Evolutionary conservation across 2,329 filamentous ascomycete species (phyloP).

Genomic region (Chrysoporthe deuterocubensis): DNA sequence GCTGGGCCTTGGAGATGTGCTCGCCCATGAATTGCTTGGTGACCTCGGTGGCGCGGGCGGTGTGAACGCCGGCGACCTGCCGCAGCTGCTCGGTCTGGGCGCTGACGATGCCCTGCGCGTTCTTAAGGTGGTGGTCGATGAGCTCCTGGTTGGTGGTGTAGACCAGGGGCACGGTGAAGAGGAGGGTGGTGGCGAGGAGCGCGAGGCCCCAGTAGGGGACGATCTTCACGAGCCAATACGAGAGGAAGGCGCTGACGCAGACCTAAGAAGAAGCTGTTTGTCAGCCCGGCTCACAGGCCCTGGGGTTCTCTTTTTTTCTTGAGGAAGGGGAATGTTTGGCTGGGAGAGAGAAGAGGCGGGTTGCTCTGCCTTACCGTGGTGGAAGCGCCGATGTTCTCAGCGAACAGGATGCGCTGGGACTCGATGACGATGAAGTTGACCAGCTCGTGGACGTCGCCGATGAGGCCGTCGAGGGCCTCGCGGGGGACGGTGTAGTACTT

Average conservation of each 20-base stretch:
- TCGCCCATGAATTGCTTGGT: conserved; percentile 72
- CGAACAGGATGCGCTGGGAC: conserved; percentile 69
- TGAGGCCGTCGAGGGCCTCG: conserved; percentile 62
- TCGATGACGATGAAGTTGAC: conserved; percentile 76
- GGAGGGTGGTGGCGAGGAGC: conserved; percentile 60
- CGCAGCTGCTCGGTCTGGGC: conserved; percentile 67
- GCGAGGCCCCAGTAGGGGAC: conserved; percentile 72
- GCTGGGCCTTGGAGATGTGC: conserved; percentile 70
- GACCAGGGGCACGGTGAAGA: conserved; percentile 66
- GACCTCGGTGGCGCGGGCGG: conserved; percentile 63
- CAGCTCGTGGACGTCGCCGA: conserved; percentile 69
- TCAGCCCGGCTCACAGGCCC: conserved; percentile 21
- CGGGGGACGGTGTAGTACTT: conserved; percentile 70
- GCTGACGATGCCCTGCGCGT: conserved; percentile 61
- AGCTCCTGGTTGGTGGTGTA: conserved; percentile 72
- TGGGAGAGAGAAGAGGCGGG: too few species aligned
- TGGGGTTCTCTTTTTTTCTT: too few species aligned
- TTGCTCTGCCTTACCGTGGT: conserved; percentile 54
- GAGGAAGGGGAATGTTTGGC: too few species aligned
- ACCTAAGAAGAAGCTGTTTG: conserved; percentile 47
- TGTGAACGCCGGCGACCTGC: conserved; percentile 65
- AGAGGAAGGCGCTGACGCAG: conserved; percentile 63
- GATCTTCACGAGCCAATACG: conserved; percentile 71
- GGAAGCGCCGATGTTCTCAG: conserved; percentile 67
- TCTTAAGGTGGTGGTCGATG: conserved; percentile 66